A percentile compares a stretch with the other conserved stretches of the same genome.
These are phyloP conservation scores for Coemansia brasiliensis DNA, from an alignment of 192 early-diverging fungal genomes.

Conservation along the genomic window DNA sequence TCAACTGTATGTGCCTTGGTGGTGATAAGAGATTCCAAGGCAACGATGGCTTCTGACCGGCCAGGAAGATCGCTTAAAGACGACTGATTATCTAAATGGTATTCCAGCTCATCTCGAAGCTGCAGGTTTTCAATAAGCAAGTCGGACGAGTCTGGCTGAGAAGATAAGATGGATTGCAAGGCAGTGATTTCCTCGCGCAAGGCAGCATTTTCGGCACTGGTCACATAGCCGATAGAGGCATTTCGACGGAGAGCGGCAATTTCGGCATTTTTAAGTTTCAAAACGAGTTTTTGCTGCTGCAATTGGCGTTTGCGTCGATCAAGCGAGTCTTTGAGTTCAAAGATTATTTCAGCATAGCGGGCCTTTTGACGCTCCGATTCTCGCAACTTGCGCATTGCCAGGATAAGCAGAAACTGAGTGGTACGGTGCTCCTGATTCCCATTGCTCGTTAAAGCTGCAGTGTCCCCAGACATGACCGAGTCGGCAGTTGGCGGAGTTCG, in stretches of 20 bases:
- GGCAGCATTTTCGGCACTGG: constrained; percentile 40
- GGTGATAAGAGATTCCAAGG: constrained; percentile 24
- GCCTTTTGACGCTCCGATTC: constrained; percentile 56
- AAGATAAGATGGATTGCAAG: constrained; percentile 32
- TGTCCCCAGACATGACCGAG: not conserved
- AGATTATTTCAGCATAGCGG: constrained; percentile 51
- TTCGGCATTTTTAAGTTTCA: constrained; percentile 39
- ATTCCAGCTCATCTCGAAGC: constrained; percentile 35
- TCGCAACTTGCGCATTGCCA: constrained; percentile 56
- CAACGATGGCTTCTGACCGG: constrained; percentile 20
- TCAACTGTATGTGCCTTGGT: constrained; percentile 18
- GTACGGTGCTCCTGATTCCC: constrained; percentile 35
- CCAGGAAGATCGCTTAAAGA: constrained; percentile 11
- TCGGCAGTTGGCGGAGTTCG: not conserved
- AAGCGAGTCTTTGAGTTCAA: constrained; percentile 46
- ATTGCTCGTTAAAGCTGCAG: not conserved
- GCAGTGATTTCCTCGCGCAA: constrained; percentile 46
- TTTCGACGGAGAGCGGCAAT: constrained; percentile 30
- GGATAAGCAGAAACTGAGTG: constrained; percentile 43
- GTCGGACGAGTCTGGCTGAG: constrained; percentile 44
- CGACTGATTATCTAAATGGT: not conserved
- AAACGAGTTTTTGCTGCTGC: constrained; percentile 46
- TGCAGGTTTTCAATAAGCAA: constrained; percentile 48
- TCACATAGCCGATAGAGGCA: constrained; percentile 15
- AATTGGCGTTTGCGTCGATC: constrained; percentile 37